Conservation (phyloP, 176 grass and related monocot species). For the Canna indica region DNA sequence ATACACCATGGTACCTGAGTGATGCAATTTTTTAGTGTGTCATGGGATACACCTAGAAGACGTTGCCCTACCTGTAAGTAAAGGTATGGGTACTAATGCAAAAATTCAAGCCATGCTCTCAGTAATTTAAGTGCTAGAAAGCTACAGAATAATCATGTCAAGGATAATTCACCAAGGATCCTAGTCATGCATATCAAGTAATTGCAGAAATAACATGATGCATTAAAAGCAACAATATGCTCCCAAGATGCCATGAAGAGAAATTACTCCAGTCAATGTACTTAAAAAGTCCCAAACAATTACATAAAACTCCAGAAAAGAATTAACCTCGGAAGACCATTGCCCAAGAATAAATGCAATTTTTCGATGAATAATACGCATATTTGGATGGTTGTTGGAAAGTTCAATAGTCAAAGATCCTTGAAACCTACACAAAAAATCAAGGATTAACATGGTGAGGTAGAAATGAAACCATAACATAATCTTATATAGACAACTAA, state of each 20-base stretch:
- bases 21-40: too few species aligned
- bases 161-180: background rate
- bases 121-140: background rate
- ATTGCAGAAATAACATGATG: background rate
- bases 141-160: background rate
- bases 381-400: constrained; percentile 91
- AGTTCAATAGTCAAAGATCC: constrained; percentile 78
- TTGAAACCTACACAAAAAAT: constrained; percentile 53
- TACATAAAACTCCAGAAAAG: background rate
- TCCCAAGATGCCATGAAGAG: background rate
- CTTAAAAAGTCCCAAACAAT: background rate
- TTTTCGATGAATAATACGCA: constrained; percentile 84
- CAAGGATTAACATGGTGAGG: constrained; percentile 4
- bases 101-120: background rate
- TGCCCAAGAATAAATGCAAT: constrained; percentile 86
- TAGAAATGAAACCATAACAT: too few species aligned
- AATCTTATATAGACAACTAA: too few species aligned
- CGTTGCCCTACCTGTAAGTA: too few species aligned
- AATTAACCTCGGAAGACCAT: constrained; percentile 89
- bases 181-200: background rate
- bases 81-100: background rate
- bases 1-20: too few species aligned
- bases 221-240: background rate
- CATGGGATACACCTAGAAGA: too few species aligned
- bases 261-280: background rate